Evolutionary conservation across 805 yeast genomes (phyloP), one percentile per base, ranked within the genome.

Genomic region (Hanseniaspora occidentalis): DNA sequence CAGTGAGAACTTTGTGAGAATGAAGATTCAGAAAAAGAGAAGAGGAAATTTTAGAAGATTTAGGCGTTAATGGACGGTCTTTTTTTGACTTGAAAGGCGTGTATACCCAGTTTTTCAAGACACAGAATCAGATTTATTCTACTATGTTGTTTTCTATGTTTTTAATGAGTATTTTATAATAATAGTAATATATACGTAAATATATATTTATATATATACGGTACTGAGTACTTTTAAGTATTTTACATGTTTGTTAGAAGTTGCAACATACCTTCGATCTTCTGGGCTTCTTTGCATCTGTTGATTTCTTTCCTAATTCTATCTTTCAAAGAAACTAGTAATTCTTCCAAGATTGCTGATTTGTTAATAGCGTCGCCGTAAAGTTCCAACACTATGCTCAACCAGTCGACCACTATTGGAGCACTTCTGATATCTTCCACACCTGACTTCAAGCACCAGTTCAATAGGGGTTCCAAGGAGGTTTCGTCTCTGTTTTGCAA

Each of bases 191-290:
- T n/a, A n/a, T n/a, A n/a, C n/a, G n/a, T n/a, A n/a, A n/a, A n/a
- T n/a, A n/a, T n/a, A n/a, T n/a, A n/a, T n/a, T n/a, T 24, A 24
- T 24, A 24, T 24, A 24, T 24, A 24, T 24, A n/a, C n/a, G n/a
- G n/a, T n/a, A n/a, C n/a, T n/a, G n/a, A n/a, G n/a, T n/a, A n/a
- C n/a, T n/a, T n/a, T n/a, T n/a, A 14, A 9, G 36, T 18, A 13
- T 38, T 19, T 34, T 39, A 23, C 35, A 41, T 48, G 39, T 62
- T 71, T 45, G 86, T 79, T 51, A 89, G 67, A 50, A 92, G 61
- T 60, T 85, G 94, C 51, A 92, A 66, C 96, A 92, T 92, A 41
- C 98, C 98, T 52, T 82, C 85, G 35, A 92, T 76, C 56, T 77
- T 79, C 57, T 80, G 82, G 6, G 96, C 94, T 56, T 88, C 96